Base-by-base conservation (phyloP, 129 eudicot species). In the Logfia minima region DNA sequence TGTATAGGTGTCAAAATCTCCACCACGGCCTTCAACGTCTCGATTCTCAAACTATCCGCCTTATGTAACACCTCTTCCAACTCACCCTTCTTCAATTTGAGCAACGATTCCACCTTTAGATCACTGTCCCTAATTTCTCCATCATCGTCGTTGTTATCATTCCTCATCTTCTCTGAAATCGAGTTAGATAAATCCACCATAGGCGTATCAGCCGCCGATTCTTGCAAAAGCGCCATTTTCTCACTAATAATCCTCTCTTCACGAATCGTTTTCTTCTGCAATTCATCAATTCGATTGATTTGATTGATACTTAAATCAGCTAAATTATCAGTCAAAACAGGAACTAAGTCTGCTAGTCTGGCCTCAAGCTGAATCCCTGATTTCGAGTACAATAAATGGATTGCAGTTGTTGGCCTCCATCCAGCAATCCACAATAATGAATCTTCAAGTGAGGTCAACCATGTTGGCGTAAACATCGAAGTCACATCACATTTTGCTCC, bases 1-100 rank as follows among this genome's bases (percentile, higher is more conserved):
- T 86, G 90, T 23, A 80, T 7, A 66, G 90, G 84, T 24, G 81
- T 83, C 71, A 86, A 35, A 23, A 83, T 64, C 24, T 21, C 76
- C 37, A 80, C 68, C 35, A 86, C 62, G 23, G 76, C 74, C 53
- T 66, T 78, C 70, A 86, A 13, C 2, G 84, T 86, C 70, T 68
- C 43, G 55, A 84, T n/a, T 77, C 86, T 86, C 75, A 80, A 59
- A 53, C 37, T 29, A 70, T 86, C 85, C 3, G 86, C 85, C 62
- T 62, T 75, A 13, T 65, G 68, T 24, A 83, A 28, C 77, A 86
- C 52, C 19, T 69, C 24, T 24, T 37, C 59, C 80, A 80, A 37
- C 31, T 28, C 56, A 19, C 31, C 60, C 51, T 60, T 81, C 66
- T 79, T 80, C 35, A 32, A 26, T 3, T 74, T 28, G 16, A 86